These are phyloP conservation scores for Fusarium buharicum DNA, from an alignment of 2,329 filamentous ascomycete genomes.

Conservation along the genomic window DNA sequence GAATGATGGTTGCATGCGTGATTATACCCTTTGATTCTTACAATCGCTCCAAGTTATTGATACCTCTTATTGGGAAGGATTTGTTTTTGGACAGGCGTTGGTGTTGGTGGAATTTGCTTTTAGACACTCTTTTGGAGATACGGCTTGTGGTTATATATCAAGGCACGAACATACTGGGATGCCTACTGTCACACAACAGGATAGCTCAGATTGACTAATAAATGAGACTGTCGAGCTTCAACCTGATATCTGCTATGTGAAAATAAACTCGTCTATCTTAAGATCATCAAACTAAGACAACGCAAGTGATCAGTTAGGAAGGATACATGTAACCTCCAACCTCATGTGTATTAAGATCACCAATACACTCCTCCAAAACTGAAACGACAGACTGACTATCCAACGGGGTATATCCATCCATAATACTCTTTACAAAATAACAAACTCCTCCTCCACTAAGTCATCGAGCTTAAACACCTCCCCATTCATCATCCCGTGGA, in stretches of 20 bases:
- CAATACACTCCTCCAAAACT: not conserved
- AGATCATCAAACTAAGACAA: not conserved
- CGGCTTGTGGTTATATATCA: not conserved
- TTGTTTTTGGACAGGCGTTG: constrained; percentile 28
- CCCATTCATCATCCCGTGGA: constrained; percentile 52
- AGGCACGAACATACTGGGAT: not conserved
- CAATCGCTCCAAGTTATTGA: constrained; percentile 23
- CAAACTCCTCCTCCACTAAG: constrained; percentile 46
- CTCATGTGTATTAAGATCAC: too few species aligned
- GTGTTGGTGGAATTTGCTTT: constrained; percentile 4
- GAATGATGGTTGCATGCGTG: constrained; percentile 6
- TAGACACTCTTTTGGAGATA: constrained; percentile 25
- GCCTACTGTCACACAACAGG: not conserved
- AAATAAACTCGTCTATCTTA: not conserved
- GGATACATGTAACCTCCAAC: too few species aligned
- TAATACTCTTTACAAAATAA: constrained; percentile 41
- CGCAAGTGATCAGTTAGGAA: not conserved
- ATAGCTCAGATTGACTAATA: not conserved
- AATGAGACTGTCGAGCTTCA: not conserved
- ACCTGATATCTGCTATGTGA: not conserved
- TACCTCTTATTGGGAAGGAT: constrained; percentile 1
- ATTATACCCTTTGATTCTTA: constrained; percentile 43
- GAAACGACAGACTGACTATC: not conserved
- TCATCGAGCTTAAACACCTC: constrained; percentile 44
- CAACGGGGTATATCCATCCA: constrained; percentile 18